Conservation (phyloP, 371 early-diverging fungal genomes). For the Catenaria anguillulae region DNA sequence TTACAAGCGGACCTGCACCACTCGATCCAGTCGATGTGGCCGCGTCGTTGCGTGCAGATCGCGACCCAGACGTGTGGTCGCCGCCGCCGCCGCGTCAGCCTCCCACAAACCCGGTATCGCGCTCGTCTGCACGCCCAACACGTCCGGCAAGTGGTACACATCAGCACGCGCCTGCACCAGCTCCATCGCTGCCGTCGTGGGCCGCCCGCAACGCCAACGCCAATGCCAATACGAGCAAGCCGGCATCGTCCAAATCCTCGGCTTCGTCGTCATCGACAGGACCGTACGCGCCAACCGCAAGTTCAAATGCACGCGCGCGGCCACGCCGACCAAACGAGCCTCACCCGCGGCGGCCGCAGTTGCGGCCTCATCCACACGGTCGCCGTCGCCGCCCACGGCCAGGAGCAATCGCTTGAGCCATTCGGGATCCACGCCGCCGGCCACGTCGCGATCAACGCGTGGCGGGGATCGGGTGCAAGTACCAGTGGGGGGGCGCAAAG, state of each 20-base stretch:
- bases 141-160: background rate
- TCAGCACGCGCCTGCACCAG: background rate
- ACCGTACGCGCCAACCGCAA: background rate
- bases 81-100: constrained; percentile 14
- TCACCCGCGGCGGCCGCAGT: too few species aligned
- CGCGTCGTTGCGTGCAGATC: background rate
- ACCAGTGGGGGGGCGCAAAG: too few species aligned
- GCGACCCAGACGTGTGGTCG: constrained; percentile 30
- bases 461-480: too few species aligned
- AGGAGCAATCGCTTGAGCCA: too few species aligned
- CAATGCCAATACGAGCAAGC: too few species aligned
- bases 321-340: too few species aligned
- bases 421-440: too few species aligned
- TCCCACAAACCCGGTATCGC: background rate
- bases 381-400: too few species aligned
- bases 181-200: background rate
- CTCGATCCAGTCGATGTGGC: background rate
- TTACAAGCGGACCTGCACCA: background rate
- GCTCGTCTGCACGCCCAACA: background rate
- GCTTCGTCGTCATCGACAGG: background rate
- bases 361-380: too few species aligned
- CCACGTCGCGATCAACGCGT: too few species aligned
- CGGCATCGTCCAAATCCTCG: background rate
- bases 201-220: background rate
- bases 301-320: background rate